Evolutionary conservation across 768 basidiomycete genomes (phyloP), one percentile per base, ranked within the genome.

Genomic region (Suillus placidus): DNA sequence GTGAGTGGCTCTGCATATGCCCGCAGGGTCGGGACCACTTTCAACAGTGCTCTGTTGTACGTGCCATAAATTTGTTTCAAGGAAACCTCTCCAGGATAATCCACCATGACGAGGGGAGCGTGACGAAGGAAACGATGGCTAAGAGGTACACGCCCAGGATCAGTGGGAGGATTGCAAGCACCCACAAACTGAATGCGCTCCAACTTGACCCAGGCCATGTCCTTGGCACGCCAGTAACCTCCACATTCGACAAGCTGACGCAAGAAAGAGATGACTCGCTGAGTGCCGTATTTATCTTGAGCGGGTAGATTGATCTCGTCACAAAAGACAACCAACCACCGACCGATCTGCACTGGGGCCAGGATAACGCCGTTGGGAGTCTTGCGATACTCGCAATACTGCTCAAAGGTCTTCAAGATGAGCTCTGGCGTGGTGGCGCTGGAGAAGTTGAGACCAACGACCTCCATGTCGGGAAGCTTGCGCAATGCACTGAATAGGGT

Each of bases 181-280:
- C 97, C 97, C 54, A 99, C 97, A 74, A 99, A 99, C 77, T 99
- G 97, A 67, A 99, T 98, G n/a, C 97, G 88, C 76, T 99, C 97
- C 61, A 99, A 83, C 72, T 90, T 93, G 71, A 99, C 95, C 96
- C 97, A 99, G 16, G 95, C 87, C 87, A 95, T 93, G 78, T 99
- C 97, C 18, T 85, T 86, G 2, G 95, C 87, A 37, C 97, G 86
- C 92, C 96, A 99, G 77, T 93, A 99, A 3, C 97, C 97, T 35
- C 93, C 92, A 52, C 85, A 87, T 78, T 99, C 97, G 49, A 99
- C 94, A 37, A 99, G 87, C 76, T 99, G 97, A 62, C 97, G 91
- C 67, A 99, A 85, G 84, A 99, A 99, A 2, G 97, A 98, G 73
- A 99, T 99, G 73, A 99, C 97, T 32, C 94, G 87, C 76, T 99